A percentile compares a stretch with the other conserved stretches of the same genome.
Evolutionary conservation across 495 filamentous ascomycete genomes (phyloP).

Genomic region (Lophiostoma macrostomum): DNA sequence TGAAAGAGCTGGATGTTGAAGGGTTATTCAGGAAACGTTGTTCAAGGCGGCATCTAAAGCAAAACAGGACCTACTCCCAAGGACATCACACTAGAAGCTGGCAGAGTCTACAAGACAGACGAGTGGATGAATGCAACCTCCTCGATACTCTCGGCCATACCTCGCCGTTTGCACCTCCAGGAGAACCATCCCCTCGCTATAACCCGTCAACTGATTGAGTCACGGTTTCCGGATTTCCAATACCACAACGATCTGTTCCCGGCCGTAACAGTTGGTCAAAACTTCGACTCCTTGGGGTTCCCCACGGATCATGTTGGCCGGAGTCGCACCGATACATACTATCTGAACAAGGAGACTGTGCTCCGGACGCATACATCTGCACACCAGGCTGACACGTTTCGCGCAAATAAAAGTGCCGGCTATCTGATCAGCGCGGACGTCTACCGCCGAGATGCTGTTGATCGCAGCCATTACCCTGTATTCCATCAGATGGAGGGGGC

Average conservation of each 20-base stretch:
- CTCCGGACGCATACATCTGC: constrained; percentile 92
- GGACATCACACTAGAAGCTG: constrained; percentile 58
- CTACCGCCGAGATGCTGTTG: constrained; percentile 91
- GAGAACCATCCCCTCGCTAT: constrained; percentile 86
- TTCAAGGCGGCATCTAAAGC: constrained; percentile 13
- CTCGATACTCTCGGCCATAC: constrained; percentile 68
- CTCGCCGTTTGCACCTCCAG: constrained; percentile 77
- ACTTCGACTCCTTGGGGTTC: constrained; percentile 96
- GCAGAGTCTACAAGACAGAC: constrained; percentile 63
- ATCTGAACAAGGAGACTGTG: constrained; percentile 79
- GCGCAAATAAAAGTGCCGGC: constrained; percentile 63
- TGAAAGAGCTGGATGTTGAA: no score
- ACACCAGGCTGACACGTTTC: constrained; percentile 86
- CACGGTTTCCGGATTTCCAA: constrained; percentile 74
- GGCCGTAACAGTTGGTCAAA: constrained; percentile 79
- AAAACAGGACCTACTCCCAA: constrained; percentile 12
- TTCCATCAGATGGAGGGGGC: constrained; percentile 99
- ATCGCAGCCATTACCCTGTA: constrained; percentile 89
- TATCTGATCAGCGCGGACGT: constrained; percentile 95
- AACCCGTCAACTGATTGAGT: constrained; percentile 88
- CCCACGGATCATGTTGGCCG: constrained; percentile 86
- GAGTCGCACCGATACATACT: constrained; percentile 88
- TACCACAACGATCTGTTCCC: constrained; percentile 76
- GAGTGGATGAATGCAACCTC: constrained; percentile 81
- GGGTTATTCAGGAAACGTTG: no score